Evolutionary conservation across 2,329 filamentous ascomycete species (phyloP), one percentile per base, ranked within the genome.

Genomic region (Botrytis porri): DNA sequence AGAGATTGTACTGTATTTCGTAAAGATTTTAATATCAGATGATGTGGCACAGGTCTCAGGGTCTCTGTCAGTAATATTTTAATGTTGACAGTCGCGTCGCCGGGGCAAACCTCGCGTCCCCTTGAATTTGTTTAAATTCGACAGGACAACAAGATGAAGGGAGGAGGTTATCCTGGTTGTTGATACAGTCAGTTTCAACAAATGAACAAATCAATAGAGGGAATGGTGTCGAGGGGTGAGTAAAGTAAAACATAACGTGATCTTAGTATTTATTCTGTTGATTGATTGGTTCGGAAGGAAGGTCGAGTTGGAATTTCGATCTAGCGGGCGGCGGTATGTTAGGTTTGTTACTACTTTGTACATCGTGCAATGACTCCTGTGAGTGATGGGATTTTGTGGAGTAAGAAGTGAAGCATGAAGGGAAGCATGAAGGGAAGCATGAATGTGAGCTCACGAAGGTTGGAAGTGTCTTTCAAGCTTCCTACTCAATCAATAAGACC

Each of bases 61-160:
- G 67, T 48, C 48, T 22, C 64, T 66, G 45, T 54, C 64, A 66
- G 8, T 18, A 62, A 43, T 25, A 70, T 43, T 70, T 70, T 22
- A 51, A 60, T 64, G 69, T 64, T 54, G 69, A 71, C 43, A 54
- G 43, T 64, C 69, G 69, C 69, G 69, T 71, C 69, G 69, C 69
- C 69, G 41, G 57, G 69, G 57, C 43, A 71, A 71, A 64, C 59
- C 59, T 69, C 66, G 37, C 69, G 59, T 29, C 57, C 45, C 60
- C 69, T 41, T 37, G 29, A n/a, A 29, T 37, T 37, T 37, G 29
- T 48, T 69, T 51, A 64, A 51, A 39, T 25, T 63, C 29, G 41
- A 70, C 29, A 16, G 64, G 63, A 32, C 41, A 32, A 57, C 22
- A 51, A 51, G 43, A 51, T 43, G 51, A 70, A 25, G 37, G 60